Evolutionary conservation across 192 early-diverging fungal species (phyloP).

Genomic region (Paraglomus brasilianum): DNA sequence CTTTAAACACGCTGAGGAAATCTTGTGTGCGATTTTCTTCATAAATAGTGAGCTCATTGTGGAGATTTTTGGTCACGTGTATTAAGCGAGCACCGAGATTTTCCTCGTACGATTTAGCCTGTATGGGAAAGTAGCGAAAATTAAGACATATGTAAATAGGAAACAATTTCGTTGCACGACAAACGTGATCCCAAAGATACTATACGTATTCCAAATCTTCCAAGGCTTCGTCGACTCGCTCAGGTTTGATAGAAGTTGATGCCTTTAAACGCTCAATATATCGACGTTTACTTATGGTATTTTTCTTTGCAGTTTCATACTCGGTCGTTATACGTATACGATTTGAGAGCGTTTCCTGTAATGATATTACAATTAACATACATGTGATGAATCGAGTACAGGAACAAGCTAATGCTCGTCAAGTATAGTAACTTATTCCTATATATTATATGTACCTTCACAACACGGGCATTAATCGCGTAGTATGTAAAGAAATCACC

Average conservation of each 20-base stretch:
- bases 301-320: constrained; percentile 40
- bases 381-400: not conserved
- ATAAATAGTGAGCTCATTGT: constrained; percentile 39
- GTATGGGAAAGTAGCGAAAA: not conserved
- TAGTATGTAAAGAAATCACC: constrained; percentile 32
- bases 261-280: constrained; percentile 45
- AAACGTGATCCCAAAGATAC: not conserved
- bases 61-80: constrained; percentile 38
- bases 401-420: not conserved
- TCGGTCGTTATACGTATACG: constrained; percentile 42
- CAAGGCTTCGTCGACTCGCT: constrained; percentile 44
- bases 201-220: constrained; percentile 47
- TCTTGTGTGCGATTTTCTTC: constrained; percentile 41
- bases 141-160: not conserved
- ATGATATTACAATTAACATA: not conserved
- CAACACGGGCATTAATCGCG: constrained; percentile 25
- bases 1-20: constrained; percentile 35
- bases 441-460: constrained; percentile 9
- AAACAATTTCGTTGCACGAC: constrained; percentile 6
- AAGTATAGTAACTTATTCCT: not conserved
- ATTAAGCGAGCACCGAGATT: constrained; percentile 44
- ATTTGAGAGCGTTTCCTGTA: constrained; percentile 36
- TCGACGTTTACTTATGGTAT: constrained; percentile 42
- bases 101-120: constrained; percentile 42
- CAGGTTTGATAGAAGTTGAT: constrained; percentile 45